phyloP scores from a whole-genome alignment of 495 filamentous ascomycete species.

The Penicilliopsis zonata region DNA sequence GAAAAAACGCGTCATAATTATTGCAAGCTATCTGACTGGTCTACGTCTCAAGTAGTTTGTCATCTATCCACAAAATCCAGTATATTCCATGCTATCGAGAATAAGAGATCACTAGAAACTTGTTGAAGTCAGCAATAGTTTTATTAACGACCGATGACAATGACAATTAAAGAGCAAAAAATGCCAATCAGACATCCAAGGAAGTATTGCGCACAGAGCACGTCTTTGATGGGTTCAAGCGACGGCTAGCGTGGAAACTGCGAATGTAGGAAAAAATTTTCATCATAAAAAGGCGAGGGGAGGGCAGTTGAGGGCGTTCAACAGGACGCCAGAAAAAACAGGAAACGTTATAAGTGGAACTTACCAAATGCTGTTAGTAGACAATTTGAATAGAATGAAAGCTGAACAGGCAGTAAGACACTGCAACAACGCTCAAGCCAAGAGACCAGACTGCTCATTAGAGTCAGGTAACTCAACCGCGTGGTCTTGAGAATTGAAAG shows the following conservation, averaged over 20 bases:
- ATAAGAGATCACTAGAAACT: too few relatives aligned
- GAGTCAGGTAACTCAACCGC: too few relatives aligned
- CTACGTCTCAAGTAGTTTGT: too few relatives aligned
- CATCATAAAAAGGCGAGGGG: slow-evolving; percentile 28
- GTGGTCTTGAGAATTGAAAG: neutral
- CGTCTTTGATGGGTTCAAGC: slow-evolving; percentile 35
- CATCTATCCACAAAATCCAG: too few relatives aligned
- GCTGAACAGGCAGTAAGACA: too few relatives aligned
- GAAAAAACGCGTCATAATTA: too few relatives aligned
- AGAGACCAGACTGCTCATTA: too few relatives aligned
- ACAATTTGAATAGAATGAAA: neutral
- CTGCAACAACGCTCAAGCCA: too few relatives aligned
- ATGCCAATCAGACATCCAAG: slow-evolving; percentile 39
- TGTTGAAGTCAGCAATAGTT: neutral
- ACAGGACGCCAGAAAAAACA: neutral
- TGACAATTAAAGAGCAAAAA: neutral
- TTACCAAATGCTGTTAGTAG: neutral
- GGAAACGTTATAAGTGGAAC: neutral
- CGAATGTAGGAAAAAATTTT: slow-evolving; percentile 40
- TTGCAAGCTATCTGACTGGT: too few relatives aligned
- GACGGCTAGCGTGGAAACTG: slow-evolving; percentile 43
- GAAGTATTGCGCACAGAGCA: slow-evolving; percentile 35
- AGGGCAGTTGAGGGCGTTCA: neutral
- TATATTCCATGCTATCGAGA: too few relatives aligned
- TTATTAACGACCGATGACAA: neutral